These are phyloP conservation scores for Fraxinus pennsylvanica DNA, from an alignment of 257 asterid species.

Conservation along the genomic window DNA sequence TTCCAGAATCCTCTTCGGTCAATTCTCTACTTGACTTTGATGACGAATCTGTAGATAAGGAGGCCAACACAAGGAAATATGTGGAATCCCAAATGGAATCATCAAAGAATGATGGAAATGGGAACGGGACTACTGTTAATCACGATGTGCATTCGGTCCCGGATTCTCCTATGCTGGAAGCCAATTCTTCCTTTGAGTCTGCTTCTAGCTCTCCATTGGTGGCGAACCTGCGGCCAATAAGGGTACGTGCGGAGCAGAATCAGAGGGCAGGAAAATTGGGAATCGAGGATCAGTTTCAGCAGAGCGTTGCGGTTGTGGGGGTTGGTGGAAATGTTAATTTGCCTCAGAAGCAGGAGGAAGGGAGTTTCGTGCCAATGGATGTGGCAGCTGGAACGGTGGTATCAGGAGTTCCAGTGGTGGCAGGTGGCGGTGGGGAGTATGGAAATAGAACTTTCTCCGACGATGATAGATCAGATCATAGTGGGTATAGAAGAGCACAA, in stretches of 20 bases:
- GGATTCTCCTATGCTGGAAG: slow-evolving; percentile 82
- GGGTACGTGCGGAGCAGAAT: slow-evolving; percentile 71
- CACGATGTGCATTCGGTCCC: slow-evolving; percentile 83
- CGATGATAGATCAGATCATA: slow-evolving; percentile 84
- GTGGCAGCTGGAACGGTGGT: slow-evolving; percentile 35
- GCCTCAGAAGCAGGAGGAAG: slow-evolving; percentile 56
- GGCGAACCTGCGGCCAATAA: slow-evolving; percentile 74
- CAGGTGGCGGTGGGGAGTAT: slow-evolving; percentile 56
- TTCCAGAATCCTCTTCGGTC: slow-evolving; percentile 73
- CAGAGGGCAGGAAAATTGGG: slow-evolving; percentile 49
- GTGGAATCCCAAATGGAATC: slow-evolving; percentile 50
- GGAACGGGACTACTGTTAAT: slow-evolving; percentile 32
- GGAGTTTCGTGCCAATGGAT: slow-evolving; percentile 36
- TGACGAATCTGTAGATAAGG: slow-evolving; percentile 45
- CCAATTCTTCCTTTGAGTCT: slow-evolving; percentile 84
- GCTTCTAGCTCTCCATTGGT: slow-evolving; percentile 71
- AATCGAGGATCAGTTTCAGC: slow-evolving; percentile 81
- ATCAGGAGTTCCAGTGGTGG: slow-evolving; percentile 52
- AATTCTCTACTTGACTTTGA: slow-evolving; percentile 75
- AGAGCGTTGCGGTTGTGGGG: slow-evolving; percentile 39
- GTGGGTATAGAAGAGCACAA: slow-evolving; percentile 52
- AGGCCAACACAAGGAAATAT: slow-evolving; percentile 34
- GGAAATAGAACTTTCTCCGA: slow-evolving; percentile 50
- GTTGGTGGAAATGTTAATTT: slow-evolving; percentile 35
- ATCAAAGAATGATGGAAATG: slow-evolving; percentile 41